Conservation (phyloP, 2,329 filamentous ascomycete species). For the Sarocladiaceae sp. region DNA sequence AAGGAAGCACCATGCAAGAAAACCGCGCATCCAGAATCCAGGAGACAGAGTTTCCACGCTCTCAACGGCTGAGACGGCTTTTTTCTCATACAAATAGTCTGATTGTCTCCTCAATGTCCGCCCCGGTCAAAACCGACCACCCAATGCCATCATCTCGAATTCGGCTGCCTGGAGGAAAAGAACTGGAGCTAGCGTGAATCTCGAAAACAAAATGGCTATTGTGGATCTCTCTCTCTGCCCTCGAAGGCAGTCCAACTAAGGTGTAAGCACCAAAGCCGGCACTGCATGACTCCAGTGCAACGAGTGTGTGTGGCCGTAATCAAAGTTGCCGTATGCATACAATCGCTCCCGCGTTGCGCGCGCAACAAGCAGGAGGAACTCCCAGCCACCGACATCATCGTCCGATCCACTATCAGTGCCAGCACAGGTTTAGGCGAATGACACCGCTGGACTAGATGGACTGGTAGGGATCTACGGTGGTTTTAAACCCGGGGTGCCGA, state of each 20-base stretch:
- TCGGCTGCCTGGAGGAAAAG: constrained; percentile 1
- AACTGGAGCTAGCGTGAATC: constrained; percentile 3
- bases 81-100: too few relatives aligned
- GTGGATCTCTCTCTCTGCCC: too few relatives aligned
- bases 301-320: neutral
- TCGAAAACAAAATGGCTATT: neutral
- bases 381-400: neutral
- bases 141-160: constrained; percentile 1
- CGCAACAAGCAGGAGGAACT: too few relatives aligned
- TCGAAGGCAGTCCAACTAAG: too few relatives aligned
- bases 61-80: too few relatives aligned
- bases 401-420: neutral
- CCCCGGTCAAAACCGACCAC: neutral
- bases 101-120: too few relatives aligned
- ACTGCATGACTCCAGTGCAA: neutral
- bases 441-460: neutral
- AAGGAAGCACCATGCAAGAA: neutral
- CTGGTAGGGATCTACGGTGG: neutral
- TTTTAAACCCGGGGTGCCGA: neutral
- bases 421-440: neutral
- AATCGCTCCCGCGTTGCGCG: too few relatives aligned
- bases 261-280: too few relatives aligned
- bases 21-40: neutral
- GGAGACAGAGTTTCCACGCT: too few relatives aligned
- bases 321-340: too few relatives aligned